Percentiles rank a stretch among this genome's conserved stretches.
Evolutionary conservation across 2,329 filamentous ascomycete genomes (phyloP).

Genomic region (Alternaria arborescens): DNA sequence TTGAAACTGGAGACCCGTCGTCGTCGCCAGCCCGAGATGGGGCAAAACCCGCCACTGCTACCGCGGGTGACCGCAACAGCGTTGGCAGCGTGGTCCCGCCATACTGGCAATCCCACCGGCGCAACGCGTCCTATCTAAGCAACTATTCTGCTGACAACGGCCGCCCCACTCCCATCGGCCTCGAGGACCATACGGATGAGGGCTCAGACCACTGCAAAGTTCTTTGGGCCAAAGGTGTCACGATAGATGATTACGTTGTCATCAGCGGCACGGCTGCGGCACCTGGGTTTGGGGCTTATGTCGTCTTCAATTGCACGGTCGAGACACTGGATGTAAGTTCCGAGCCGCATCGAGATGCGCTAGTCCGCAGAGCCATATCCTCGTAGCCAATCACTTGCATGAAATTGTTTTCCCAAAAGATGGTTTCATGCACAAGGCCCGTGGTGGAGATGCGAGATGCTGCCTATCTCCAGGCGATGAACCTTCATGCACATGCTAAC

Average conservation of each 20-base stretch:
- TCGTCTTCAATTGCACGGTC: slow-evolving; percentile 91
- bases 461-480: slow-evolving; percentile 11
- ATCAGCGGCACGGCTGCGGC: slow-evolving; percentile 61
- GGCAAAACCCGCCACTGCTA: slow-evolving; percentile 31
- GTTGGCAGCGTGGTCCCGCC: slow-evolving; percentile 53
- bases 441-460: slow-evolving; percentile 6
- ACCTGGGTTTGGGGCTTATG: slow-evolving; percentile 80
- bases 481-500: slow-evolving; percentile 17
- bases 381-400: slow-evolving; percentile 26
- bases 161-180: slow-evolving; percentile 60
- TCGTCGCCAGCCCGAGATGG: slow-evolving; percentile 34
- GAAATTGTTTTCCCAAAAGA: slow-evolving; percentile 10
- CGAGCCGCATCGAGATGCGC: slow-evolving; percentile 26
- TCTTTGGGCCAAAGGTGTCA: slow-evolving; percentile 69
- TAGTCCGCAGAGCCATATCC: slow-evolving; percentile 18
- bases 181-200: slow-evolving; percentile 72
- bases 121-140: slow-evolving; percentile 49
- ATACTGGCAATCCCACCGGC: slow-evolving; percentile 57
- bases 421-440: slow-evolving; percentile 19
- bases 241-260: slow-evolving; percentile 69
- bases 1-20: slow-evolving; percentile 39
- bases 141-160: slow-evolving; percentile 46
- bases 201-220: slow-evolving; percentile 63
- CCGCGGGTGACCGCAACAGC: slow-evolving; percentile 39
- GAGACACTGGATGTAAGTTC: slow-evolving; percentile 79